These are phyloP conservation scores for Ciborinia camelliae DNA, from an alignment of 2,329 filamentous ascomycete species.

Conservation along the genomic window DNA sequence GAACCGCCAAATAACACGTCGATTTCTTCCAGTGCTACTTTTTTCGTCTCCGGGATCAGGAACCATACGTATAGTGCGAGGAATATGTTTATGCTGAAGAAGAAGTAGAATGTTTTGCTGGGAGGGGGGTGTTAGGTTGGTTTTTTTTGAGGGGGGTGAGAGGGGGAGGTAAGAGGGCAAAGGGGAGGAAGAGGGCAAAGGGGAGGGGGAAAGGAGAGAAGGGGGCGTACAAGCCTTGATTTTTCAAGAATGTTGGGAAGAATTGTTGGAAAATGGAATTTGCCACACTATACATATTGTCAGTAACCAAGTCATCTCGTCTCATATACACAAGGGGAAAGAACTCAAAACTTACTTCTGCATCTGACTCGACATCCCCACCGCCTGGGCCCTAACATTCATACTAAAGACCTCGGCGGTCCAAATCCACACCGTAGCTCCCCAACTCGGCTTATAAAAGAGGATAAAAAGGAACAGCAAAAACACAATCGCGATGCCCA, in stretches of 20 bases:
- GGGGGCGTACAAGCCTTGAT: conserved; percentile 13
- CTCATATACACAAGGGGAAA: not conserved
- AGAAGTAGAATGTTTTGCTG: conserved; percentile 50
- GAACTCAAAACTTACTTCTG: not conserved
- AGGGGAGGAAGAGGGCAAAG: not conserved
- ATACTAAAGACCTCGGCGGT: conserved; percentile 66
- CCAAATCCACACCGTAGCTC: conserved; percentile 68
- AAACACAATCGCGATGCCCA: conserved; percentile 65
- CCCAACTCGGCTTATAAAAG: conserved; percentile 69
- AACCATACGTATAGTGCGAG: conserved; percentile 58
- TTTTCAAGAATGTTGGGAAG: conserved; percentile 14
- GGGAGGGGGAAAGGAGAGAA: not conserved
- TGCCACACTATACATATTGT: not conserved
- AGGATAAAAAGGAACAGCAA: conserved; percentile 63
- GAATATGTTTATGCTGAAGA: conserved; percentile 50
- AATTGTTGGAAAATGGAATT: conserved; percentile 18
- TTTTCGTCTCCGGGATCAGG: conserved; percentile 64
- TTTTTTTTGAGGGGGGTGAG: not conserved
- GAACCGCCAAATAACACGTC: conserved; percentile 54
- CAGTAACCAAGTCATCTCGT: not conserved
- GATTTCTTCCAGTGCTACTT: conserved; percentile 61
- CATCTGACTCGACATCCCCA: conserved; percentile 53
- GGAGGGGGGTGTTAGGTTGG: not conserved
- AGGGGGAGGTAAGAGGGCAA: not conserved
- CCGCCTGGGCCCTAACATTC: conserved; percentile 67